Evolutionary conservation across 2,329 filamentous ascomycete species (phyloP).

Genomic region (Nothopassalora personata): DNA sequence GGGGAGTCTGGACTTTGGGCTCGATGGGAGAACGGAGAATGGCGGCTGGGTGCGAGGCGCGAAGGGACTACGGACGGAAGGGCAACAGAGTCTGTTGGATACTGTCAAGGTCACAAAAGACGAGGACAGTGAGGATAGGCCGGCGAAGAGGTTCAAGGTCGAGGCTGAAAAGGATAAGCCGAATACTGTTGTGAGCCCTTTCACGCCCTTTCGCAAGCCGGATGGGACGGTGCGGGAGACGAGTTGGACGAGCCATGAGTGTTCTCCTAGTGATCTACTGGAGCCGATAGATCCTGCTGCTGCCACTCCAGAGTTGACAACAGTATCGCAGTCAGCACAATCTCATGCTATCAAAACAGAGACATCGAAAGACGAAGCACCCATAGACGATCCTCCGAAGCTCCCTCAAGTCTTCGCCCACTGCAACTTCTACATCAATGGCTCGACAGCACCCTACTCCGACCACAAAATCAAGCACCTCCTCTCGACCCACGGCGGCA

Average conservation of each 20-base stretch:
- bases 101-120: slow-evolving; percentile 24
- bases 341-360: neutral
- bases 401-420: slow-evolving; percentile 48
- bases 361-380: neutral
- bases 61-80: slow-evolving; percentile 44
- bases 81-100: slow-evolving; percentile 40
- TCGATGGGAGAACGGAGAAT: slow-evolving; percentile 48
- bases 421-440: slow-evolving; percentile 78
- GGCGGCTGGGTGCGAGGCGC: slow-evolving; percentile 48
- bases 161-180: slow-evolving; percentile 10
- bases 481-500: slow-evolving; percentile 68
- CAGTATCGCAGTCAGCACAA: neutral
- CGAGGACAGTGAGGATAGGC: slow-evolving; percentile 13
- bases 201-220: slow-evolving; percentile 26
- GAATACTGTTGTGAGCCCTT: slow-evolving; percentile 29
- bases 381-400: neutral
- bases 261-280: slow-evolving; percentile 29
- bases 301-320: neutral
- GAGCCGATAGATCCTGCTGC: slow-evolving; percentile 19
- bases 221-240: slow-evolving; percentile 28
- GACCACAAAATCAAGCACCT: slow-evolving; percentile 81
- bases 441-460: slow-evolving; percentile 77
- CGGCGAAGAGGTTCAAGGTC: slow-evolving; percentile 19
- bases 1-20: slow-evolving; percentile 53
- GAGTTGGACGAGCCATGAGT: slow-evolving; percentile 31